Evolutionary conservation across 306 rosid genomes (phyloP).

Genomic region (Glycine soja): DNA sequence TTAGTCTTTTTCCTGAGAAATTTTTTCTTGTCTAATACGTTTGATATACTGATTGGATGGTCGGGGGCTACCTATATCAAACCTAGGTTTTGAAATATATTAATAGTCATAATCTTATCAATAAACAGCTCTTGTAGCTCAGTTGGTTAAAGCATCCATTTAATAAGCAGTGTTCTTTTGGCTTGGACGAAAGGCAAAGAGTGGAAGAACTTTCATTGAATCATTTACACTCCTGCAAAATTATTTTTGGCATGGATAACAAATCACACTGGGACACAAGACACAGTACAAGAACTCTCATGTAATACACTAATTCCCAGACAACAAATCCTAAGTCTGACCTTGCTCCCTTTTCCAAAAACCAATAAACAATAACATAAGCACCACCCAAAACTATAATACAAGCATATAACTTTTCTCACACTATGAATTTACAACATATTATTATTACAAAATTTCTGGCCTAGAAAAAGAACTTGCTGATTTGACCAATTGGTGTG

Average conservation of each 20-base stretch:
- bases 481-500: constrained; percentile 26
- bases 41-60: too few species aligned
- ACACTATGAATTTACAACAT: background rate
- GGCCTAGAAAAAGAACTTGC: constrained; percentile 8
- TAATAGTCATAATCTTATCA: background rate
- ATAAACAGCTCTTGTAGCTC: constrained; percentile 48
- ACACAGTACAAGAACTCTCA: background rate
- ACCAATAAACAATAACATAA: background rate
- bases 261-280: background rate
- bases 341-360: background rate
- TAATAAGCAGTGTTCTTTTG: constrained; percentile 49
- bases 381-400: background rate
- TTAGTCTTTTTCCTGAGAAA: too few species aligned
- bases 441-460: too few species aligned
- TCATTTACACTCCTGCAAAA: background rate
- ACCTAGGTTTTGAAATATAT: too few species aligned
- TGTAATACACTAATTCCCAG: background rate
- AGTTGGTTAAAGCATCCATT: constrained; percentile 62
- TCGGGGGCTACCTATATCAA: too few species aligned
- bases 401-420: background rate
- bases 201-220: background rate
- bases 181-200: too few species aligned
- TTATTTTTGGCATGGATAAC: background rate
- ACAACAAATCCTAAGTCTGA: constrained; percentile 10
- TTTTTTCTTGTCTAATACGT: too few species aligned